Percentiles rank a stretch among this genome's conserved stretches.
These are phyloP conservation scores for Monotropa hypopitys DNA, from an alignment of 179 eudicot species.

Conservation along the genomic window DNA sequence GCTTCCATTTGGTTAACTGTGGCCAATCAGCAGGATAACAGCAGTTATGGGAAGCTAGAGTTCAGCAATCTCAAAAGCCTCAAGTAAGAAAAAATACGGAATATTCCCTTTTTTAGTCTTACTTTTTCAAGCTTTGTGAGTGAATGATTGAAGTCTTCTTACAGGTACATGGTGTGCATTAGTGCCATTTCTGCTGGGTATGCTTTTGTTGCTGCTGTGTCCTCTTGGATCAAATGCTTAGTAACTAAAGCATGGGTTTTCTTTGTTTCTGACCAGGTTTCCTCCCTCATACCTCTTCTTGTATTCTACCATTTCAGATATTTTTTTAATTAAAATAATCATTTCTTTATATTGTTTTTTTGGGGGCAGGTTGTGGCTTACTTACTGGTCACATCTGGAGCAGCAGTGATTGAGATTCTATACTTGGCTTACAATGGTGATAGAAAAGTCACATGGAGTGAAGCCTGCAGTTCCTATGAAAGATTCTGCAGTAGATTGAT, in stretches of 20 bases:
- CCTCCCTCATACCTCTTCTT: neutral
- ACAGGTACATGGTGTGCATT: slow-evolving; percentile 55
- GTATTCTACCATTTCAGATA: no score
- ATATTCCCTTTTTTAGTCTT: no score
- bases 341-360: neutral
- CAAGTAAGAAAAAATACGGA: slow-evolving; percentile 31
- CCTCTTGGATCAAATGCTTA: slow-evolving; percentile 46
- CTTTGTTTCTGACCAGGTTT: slow-evolving; percentile 83
- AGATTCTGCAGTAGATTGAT: slow-evolving; percentile 51
- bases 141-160: neutral
- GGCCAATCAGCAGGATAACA: slow-evolving; percentile 44
- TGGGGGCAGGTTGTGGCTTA: slow-evolving; percentile 58
- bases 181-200: slow-evolving; percentile 64
- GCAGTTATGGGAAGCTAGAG: slow-evolving; percentile 46
- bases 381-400: slow-evolving; percentile 60
- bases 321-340: no score
- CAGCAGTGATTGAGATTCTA: slow-evolving; percentile 44
- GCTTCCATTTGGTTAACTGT: slow-evolving; percentile 59
- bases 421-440: slow-evolving; percentile 67
- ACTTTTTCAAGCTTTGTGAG: neutral
- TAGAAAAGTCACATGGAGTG: slow-evolving; percentile 63
- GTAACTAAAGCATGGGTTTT: slow-evolving; percentile 64
- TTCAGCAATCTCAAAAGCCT: slow-evolving; percentile 52
- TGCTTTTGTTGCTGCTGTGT: slow-evolving; percentile 47
- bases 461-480: slow-evolving; percentile 58